These are phyloP conservation scores for Aphanomyces stellatus DNA, from an alignment of 352 stramenopile species.

Conservation along the genomic window DNA sequence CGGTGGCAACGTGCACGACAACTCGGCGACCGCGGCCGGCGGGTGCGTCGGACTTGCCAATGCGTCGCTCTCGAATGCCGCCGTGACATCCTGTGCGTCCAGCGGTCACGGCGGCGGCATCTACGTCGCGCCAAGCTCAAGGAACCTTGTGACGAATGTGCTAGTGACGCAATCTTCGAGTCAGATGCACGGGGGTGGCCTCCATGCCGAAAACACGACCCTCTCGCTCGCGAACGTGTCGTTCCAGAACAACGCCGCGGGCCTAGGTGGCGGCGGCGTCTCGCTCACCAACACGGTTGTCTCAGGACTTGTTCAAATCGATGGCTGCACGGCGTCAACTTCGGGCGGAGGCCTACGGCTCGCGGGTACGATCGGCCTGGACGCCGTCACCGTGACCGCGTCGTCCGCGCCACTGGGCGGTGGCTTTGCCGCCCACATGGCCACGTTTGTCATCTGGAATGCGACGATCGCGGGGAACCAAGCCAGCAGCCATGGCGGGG, in stretches of 20 bases:
- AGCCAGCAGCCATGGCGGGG: constrained; percentile 27
- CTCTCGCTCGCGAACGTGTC: neutral
- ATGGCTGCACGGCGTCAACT: constrained; percentile 3
- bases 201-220: neutral
- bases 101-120: constrained; percentile 24
- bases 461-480: constrained; percentile 24
- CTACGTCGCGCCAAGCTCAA: constrained; percentile 15
- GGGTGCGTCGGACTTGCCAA: neutral
- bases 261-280: constrained; percentile 24
- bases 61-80: neutral
- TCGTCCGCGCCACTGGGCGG: constrained; percentile 24
- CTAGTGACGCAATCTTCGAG: neutral
- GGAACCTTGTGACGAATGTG: constrained; percentile 9
- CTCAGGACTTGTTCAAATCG: neutral
- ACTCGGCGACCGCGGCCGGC: neutral
- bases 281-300: constrained; percentile 14
- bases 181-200: constrained; percentile 19
- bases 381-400: constrained; percentile 21
- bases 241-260: constrained; percentile 17
- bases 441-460: constrained; percentile 24
- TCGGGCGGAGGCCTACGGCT: constrained; percentile 32
- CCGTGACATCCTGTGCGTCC: neutral
- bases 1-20: neutral
- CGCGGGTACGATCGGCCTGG: constrained; percentile 27
- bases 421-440: constrained; percentile 23